Evolutionary conservation across 2,329 filamentous ascomycete genomes (phyloP).

Genomic region (Aspergillus clavatus): DNA sequence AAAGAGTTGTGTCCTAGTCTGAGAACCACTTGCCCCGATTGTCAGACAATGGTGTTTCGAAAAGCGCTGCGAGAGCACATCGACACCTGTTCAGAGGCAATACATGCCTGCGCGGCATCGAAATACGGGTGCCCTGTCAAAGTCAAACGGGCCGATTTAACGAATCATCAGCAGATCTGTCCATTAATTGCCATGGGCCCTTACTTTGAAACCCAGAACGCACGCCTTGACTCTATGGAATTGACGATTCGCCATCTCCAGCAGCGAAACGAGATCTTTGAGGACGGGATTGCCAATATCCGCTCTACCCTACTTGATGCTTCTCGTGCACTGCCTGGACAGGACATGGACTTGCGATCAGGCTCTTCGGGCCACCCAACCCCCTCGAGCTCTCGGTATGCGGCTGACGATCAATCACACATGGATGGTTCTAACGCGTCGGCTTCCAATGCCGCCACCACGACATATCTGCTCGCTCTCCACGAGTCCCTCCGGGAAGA

Average conservation of each 20-base stretch:
- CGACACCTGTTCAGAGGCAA: slow-evolving; percentile 34
- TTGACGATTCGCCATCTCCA: slow-evolving; percentile 42
- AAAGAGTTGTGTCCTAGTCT: slow-evolving; percentile 35
- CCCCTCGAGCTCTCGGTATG: slow-evolving; percentile 6
- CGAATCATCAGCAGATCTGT: slow-evolving; percentile 47
- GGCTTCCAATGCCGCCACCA: slow-evolving; percentile 34
- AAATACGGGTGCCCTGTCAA: slow-evolving; percentile 42
- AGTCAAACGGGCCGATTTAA: slow-evolving; percentile 33
- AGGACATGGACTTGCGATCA: slow-evolving; percentile 12
- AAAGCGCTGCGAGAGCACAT: slow-evolving; percentile 33
- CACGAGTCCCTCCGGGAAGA: slow-evolving; percentile 59
- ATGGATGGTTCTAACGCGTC: slow-evolving; percentile 23
- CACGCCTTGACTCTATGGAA: slow-evolving; percentile 42
- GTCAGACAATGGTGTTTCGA: slow-evolving; percentile 29
- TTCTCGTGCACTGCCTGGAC: slow-evolving; percentile 16
- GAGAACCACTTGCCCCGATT: slow-evolving; percentile 35
- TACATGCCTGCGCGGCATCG: slow-evolving; percentile 35
- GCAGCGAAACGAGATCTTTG: slow-evolving; percentile 45
- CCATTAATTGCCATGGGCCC: slow-evolving; percentile 46
- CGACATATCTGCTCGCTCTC: slow-evolving; percentile 56
- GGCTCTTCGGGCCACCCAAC: slow-evolving; percentile 3
- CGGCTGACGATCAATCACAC: slow-evolving; percentile 13
- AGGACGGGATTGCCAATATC: slow-evolving; percentile 42
- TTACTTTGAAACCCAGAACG: slow-evolving; percentile 41
- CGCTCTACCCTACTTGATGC: slow-evolving; percentile 35